phyloP scores from a whole-genome alignment of 2,329 filamentous ascomycete genomes.

The Aspergillus candidus region DNA sequence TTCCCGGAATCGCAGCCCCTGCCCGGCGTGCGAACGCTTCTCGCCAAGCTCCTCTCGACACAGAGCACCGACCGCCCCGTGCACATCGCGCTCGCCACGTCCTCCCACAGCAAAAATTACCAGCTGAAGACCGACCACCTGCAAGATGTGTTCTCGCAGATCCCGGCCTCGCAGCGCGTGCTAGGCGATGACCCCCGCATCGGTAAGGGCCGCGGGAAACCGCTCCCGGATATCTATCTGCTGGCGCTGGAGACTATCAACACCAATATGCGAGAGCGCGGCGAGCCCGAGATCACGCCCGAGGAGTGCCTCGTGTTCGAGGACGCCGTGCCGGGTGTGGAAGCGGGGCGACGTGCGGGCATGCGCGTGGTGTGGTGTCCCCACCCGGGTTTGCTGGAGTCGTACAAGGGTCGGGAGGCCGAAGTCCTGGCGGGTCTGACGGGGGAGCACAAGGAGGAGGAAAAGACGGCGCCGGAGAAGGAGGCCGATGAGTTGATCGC shows the following conservation, averaged over 20 bases:
- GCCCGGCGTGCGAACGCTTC: slow-evolving; percentile 66
- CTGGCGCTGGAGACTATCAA: slow-evolving; percentile 83
- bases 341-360: slow-evolving; percentile 80
- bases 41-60: slow-evolving; percentile 41
- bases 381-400: slow-evolving; percentile 68
- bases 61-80: slow-evolving; percentile 44
- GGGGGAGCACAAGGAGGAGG: slow-evolving; percentile 59
- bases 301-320: slow-evolving; percentile 95
- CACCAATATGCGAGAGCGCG: slow-evolving; percentile 53
- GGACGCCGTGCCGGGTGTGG: slow-evolving; percentile 87
- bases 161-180: slow-evolving; percentile 65
- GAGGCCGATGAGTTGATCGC: slow-evolving; percentile 36
- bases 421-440: slow-evolving; percentile 79
- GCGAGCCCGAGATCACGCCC: slow-evolving; percentile 60
- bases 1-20: slow-evolving; percentile 73
- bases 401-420: slow-evolving; percentile 69
- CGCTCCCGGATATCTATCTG: slow-evolving; percentile 88
- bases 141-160: slow-evolving; percentile 49
- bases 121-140: slow-evolving; percentile 64
- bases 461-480: slow-evolving; percentile 35
- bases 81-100: slow-evolving; percentile 82
- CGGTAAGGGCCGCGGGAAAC: slow-evolving; percentile 75
- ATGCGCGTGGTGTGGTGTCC: slow-evolving; percentile 95
- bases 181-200: slow-evolving; percentile 82
- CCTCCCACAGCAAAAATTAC: slow-evolving; percentile 66